A percentile compares a stretch with the other conserved stretches of the same genome.
Evolutionary conservation across 1,139 yeast genomes (phyloP).

Genomic region (Suhomyces bribrorum): DNA sequence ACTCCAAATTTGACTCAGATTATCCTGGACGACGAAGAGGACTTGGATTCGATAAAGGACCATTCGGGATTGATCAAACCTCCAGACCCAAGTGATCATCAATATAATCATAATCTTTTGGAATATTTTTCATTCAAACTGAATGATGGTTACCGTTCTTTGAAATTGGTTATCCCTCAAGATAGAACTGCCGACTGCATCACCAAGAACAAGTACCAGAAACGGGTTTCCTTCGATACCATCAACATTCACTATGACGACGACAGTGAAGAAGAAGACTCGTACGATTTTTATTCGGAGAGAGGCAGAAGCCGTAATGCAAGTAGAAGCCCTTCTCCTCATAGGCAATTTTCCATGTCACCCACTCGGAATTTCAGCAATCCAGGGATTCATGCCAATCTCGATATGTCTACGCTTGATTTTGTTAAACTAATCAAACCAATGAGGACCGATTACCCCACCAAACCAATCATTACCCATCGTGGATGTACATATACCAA

Average conservation of each 20-base stretch:
- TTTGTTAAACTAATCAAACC: constrained; percentile 11
- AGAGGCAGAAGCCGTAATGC: constrained; percentile 16
- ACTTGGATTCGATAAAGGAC: constrained; percentile 1
- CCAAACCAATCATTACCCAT: constrained; percentile 52
- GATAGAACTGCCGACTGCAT: constrained; percentile 4
- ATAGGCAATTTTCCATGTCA: constrained; percentile 12
- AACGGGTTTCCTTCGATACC: constrained; percentile 47
- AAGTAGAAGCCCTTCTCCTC: constrained; percentile 16
- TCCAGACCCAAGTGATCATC: too few relatives aligned
- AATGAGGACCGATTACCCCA: constrained; percentile 40
- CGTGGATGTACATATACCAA: constrained; percentile 53
- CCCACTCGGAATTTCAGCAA: constrained; percentile 10
- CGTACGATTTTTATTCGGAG: constrained; percentile 6
- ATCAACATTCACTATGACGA: constrained; percentile 35
- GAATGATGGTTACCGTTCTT: constrained; percentile 25
- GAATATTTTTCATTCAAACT: constrained; percentile 22
- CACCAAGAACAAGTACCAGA: constrained; percentile 15
- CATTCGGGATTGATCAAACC: constrained; percentile 1
- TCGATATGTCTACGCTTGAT: constrained; percentile 7
- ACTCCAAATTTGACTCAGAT: neutral
- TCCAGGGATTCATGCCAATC: constrained; percentile 14
- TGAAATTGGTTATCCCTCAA: constrained; percentile 22
- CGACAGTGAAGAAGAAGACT: constrained; percentile 20
- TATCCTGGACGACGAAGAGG: neutral
- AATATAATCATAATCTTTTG: constrained; percentile 26